phyloP scores from a whole-genome alignment of 352 stramenopile species.

The Phytophthora meadii region DNA sequence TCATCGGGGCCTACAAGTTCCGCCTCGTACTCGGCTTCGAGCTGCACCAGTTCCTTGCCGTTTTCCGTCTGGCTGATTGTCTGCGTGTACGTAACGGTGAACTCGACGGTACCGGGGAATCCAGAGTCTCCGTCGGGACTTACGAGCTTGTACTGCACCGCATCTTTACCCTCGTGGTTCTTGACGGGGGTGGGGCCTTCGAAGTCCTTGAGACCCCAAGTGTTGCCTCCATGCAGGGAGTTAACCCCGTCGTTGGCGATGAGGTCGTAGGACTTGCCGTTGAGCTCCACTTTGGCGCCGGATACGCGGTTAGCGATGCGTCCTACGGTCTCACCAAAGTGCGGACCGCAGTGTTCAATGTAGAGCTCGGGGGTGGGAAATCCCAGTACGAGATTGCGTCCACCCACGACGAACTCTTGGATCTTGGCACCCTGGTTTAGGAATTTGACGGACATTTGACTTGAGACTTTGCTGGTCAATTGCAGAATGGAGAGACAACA shows the following conservation, averaged over 20 bases:
- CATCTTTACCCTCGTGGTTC: constrained; percentile 31
- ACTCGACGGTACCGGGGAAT: constrained; percentile 32
- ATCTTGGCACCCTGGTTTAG: constrained; percentile 39
- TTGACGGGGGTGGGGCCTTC: constrained; percentile 22
- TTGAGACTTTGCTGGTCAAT: constrained; percentile 19
- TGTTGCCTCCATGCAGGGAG: constrained; percentile 36
- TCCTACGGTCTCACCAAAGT: constrained; percentile 37
- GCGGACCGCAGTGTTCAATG: constrained; percentile 30
- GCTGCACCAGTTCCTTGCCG: constrained; percentile 34
- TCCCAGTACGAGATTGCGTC: constrained; percentile 38
- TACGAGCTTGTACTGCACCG: constrained; percentile 32
- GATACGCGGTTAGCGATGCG: constrained; percentile 36
- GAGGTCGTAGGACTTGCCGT: constrained; percentile 37
- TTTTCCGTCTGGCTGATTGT: constrained; percentile 29
- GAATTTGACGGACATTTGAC: constrained; percentile 32
- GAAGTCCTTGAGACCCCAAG: constrained; percentile 34
- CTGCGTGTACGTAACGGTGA: constrained; percentile 35
- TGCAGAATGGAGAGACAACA: constrained; percentile 17
- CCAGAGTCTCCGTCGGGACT: constrained; percentile 35
- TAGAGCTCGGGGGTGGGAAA: constrained; percentile 39
- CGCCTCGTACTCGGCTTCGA: constrained; percentile 34
- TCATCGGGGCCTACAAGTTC: constrained; percentile 32
- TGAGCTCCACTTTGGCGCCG: constrained; percentile 32
- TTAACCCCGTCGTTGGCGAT: constrained; percentile 37
- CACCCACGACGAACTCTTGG: constrained; percentile 32